These are phyloP conservation scores for Candida parachauliodes DNA, from an alignment of 805 yeast genomes.

Conservation along the genomic window DNA sequence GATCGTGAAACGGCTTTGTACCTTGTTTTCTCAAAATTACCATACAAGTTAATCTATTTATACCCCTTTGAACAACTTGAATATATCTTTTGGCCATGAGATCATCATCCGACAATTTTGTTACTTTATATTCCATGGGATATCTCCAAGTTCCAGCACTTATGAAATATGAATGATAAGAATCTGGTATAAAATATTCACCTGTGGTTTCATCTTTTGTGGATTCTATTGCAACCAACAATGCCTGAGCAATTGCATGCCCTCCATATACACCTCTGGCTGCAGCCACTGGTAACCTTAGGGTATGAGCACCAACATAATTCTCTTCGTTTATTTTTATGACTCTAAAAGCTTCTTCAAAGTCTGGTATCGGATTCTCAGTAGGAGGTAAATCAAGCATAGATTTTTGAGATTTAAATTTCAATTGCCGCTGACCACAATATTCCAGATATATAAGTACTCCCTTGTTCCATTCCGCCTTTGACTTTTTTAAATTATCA, in stretches of 20 bases:
- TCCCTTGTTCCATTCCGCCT: too few species aligned
- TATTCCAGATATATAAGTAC: too few species aligned
- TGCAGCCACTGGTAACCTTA: conserved; percentile 34
- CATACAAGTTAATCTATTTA: conserved; percentile 48
- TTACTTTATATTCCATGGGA: conserved; percentile 53
- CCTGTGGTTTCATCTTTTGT: conserved; percentile 18
- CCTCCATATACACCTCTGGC: conserved; percentile 75
- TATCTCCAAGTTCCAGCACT: conserved; percentile 46
- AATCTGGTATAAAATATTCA: conserved; percentile 44
- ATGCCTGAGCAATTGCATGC: conserved; percentile 60
- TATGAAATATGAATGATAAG: conserved; percentile 62
- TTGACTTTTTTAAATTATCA: too few species aligned
- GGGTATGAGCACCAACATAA: conserved; percentile 34
- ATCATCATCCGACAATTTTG: conserved; percentile 48
- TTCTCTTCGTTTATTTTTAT: conserved; percentile 19
- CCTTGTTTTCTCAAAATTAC: conserved; percentile 36
- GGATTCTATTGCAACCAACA: conserved; percentile 55
- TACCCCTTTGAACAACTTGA: conserved; percentile 50
- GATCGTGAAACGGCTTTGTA: conserved; percentile 2
- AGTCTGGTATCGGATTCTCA: conserved; percentile 14
- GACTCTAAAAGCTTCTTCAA: conserved; percentile 32
- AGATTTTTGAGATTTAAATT: too few species aligned
- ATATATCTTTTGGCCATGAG: conserved; percentile 53
- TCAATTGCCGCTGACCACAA: too few species aligned
- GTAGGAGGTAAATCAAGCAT: conserved; percentile 7